These are phyloP conservation scores for Irpex sp. DNA, from an alignment of 1,284 basidiomycete species.

Conservation along the genomic window DNA sequence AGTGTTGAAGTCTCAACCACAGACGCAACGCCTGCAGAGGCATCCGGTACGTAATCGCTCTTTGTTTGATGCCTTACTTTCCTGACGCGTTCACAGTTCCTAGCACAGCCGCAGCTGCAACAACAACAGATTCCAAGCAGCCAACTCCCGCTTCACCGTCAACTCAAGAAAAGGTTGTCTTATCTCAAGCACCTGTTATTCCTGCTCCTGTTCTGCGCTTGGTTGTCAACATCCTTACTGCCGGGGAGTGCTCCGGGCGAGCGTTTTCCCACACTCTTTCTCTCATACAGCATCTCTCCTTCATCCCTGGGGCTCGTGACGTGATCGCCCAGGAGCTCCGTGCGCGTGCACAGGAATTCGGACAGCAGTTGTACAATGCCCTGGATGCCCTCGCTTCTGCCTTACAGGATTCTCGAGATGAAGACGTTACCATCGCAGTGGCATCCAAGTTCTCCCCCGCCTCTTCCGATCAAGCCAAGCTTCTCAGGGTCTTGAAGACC, in stretches of 20 bases:
- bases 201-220: conserved; percentile 79
- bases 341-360: conserved; percentile 82
- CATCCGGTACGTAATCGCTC: neutral
- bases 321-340: conserved; percentile 86
- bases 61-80: neutral
- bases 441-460: conserved; percentile 89
- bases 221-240: conserved; percentile 91
- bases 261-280: conserved; percentile 90
- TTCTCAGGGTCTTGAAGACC: conserved; percentile 90
- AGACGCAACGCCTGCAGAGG: neutral
- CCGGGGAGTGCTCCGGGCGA: conserved; percentile 91
- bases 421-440: conserved; percentile 61
- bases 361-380: conserved; percentile 68
- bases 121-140: conserved; percentile 13
- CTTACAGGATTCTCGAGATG: conserved; percentile 53
- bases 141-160: neutral
- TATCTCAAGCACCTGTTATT: conserved; percentile 76
- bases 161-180: conserved; percentile 52
- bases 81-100: neutral
- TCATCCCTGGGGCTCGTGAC: conserved; percentile 82
- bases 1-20: neutral
- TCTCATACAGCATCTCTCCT: conserved; percentile 87
- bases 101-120: conserved; percentile 7
- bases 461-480: conserved; percentile 89
- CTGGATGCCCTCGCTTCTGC: conserved; percentile 72